phyloP scores from a whole-genome alignment of 148 eudicot genomes.

The Agrostemma githago region DNA sequence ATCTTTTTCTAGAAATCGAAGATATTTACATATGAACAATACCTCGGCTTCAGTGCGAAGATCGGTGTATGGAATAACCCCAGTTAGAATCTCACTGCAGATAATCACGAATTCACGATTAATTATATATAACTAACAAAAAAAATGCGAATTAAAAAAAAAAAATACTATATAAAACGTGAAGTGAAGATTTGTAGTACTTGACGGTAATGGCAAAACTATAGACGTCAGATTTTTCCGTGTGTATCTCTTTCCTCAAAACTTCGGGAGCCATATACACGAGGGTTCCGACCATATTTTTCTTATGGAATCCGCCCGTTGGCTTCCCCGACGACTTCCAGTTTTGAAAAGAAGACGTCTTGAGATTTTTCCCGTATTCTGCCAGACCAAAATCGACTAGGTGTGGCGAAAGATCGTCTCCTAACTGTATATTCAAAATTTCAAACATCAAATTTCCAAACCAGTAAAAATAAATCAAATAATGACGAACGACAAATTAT shows the following conservation, averaged over 20 bases:
- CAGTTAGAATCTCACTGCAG: conserved; percentile 92
- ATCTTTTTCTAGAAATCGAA: not conserved
- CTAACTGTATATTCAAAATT: conserved; percentile 69
- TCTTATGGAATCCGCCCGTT: conserved; percentile 96
- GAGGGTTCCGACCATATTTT: conserved; percentile 94
- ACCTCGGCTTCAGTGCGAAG: conserved; percentile 96
- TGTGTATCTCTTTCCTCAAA: conserved; percentile 72
- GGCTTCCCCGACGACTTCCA: conserved; percentile 98
- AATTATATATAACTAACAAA: no score
- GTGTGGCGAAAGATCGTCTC: conserved; percentile 54
- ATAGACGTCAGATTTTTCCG: conserved; percentile 93
- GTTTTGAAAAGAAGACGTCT: conserved; percentile 49
- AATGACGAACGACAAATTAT: not conserved
- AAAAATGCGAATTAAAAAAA: no score
- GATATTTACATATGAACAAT: conserved; percentile 17
- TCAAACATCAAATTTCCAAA: conserved; percentile 8
- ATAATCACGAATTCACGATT: conserved; percentile 6
- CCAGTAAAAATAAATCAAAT: not conserved
- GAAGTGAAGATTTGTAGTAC: conserved; percentile 26
- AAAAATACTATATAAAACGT: no score
- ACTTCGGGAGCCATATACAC: conserved; percentile 99
- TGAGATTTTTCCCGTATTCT: conserved; percentile 66
- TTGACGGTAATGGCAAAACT: conserved; percentile 85
- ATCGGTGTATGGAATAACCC: conserved; percentile 97
- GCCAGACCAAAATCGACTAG: conserved; percentile 96